Conservation (phyloP, 2,329 filamentous ascomycete species). For the Ophidiomyces ophidiicola region DNA sequence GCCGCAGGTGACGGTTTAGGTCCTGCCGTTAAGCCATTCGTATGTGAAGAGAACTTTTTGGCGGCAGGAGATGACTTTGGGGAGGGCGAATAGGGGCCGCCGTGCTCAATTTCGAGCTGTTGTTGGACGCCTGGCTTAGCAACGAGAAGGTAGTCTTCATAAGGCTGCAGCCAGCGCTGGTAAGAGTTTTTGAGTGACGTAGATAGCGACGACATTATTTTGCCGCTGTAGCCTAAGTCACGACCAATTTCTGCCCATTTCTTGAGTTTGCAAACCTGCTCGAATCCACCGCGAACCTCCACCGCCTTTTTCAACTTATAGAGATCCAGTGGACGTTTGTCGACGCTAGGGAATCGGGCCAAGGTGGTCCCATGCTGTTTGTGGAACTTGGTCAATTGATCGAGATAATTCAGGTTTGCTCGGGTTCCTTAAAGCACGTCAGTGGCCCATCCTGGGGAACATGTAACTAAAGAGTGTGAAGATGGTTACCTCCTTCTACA, state of each 20-base stretch:
- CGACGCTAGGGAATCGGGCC: constrained; percentile 87
- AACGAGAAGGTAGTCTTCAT: constrained; percentile 82
- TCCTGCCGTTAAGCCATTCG: constrained; percentile 37
- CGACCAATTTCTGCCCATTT: constrained; percentile 98
- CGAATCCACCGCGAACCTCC: constrained; percentile 85
- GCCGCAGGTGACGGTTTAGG: constrained; percentile 57
- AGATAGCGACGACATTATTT: constrained; percentile 98
- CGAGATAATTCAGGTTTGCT: constrained; percentile 89
- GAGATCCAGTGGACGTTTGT: constrained; percentile 90
- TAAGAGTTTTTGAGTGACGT: constrained; percentile 98
- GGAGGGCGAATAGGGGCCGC: constrained; percentile 72
- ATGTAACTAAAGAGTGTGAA: constrained; percentile 26
- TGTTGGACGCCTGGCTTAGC: constrained; percentile 96
- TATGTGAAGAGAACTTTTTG: constrained; percentile 32
- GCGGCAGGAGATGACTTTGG: constrained; percentile 65
- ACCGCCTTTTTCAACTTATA: constrained; percentile 96
- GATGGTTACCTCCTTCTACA: constrained; percentile 77
- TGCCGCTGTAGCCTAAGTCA: constrained; percentile 93
- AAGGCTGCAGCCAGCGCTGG: constrained; percentile 90
- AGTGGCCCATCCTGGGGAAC: constrained; percentile 20
- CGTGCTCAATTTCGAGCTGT: constrained; percentile 83
- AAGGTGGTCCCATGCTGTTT: constrained; percentile 91
- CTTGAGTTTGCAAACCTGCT: constrained; percentile 91
- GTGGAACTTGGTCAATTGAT: constrained; percentile 90
- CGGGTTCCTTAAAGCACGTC: constrained; percentile 58